A percentile compares a stretch with the other conserved stretches of the same genome.
Evolutionary conservation across 202 grass and related monocot genomes (phyloP).

Genomic region (Setaria viridis): DNA sequence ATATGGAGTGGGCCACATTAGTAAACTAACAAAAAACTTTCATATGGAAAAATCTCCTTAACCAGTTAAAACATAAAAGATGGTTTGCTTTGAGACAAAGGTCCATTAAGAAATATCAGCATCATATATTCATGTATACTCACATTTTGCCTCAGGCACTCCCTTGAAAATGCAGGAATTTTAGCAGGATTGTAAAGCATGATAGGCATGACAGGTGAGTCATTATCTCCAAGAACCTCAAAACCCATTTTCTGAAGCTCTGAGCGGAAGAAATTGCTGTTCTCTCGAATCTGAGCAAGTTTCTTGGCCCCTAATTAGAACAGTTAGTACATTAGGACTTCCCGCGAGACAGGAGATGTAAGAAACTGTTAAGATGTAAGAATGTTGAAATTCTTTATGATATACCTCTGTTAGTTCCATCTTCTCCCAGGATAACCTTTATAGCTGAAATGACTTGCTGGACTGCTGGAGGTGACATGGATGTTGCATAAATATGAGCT

Average conservation of each 20-base stretch:
- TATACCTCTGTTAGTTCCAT: slow-evolving; percentile 90
- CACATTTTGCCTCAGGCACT: slow-evolving; percentile 87
- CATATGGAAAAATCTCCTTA: not conserved
- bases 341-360: not conserved
- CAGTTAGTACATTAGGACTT: slow-evolving; percentile 34
- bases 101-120: not conserved
- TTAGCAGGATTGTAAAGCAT: slow-evolving; percentile 99
- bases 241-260: slow-evolving; percentile 99
- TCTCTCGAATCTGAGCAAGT: slow-evolving; percentile 86
- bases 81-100: slow-evolving; percentile 31
- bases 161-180: slow-evolving; percentile 97
- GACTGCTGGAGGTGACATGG: slow-evolving; percentile 94
- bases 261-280: slow-evolving; percentile 96
- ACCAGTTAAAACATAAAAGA: slow-evolving; percentile 33
- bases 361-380: not conserved
- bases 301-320: slow-evolving; percentile 78
- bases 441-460: slow-evolving; percentile 95
- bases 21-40: not conserved
- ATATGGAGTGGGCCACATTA: slow-evolving; percentile 40
- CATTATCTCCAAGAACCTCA: slow-evolving; percentile 95
- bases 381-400: not conserved
- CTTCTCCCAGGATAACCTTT: slow-evolving; percentile 92
- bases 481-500: slow-evolving; percentile 95
- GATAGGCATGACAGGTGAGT: slow-evolving; percentile 94
- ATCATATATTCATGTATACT: slow-evolving; percentile 27